Percentiles rank a stretch among this genome's conserved stretches.
These are phyloP conservation scores for Chrysanthemum seticuspe DNA, from an alignment of 129 eudicot species.

Conservation along the genomic window DNA sequence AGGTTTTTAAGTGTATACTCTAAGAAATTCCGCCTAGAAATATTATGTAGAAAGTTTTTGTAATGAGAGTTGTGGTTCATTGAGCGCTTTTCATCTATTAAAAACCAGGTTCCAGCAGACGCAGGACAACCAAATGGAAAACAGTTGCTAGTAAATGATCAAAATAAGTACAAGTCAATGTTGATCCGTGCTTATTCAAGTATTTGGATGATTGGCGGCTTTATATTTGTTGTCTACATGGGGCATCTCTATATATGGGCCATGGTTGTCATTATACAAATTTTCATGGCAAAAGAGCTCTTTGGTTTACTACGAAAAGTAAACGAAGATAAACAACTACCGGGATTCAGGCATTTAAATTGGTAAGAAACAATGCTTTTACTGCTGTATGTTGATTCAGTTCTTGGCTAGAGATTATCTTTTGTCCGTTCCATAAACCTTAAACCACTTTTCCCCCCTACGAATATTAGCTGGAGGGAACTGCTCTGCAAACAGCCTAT, in stretches of 20 bases:
- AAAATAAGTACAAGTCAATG: constrained; percentile 85
- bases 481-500: no score
- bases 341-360: constrained; percentile 85
- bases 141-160: constrained; percentile 67
- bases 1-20: no score
- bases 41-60: no score
- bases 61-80: background rate
- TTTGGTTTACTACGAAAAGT: constrained; percentile 70
- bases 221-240: constrained; percentile 85
- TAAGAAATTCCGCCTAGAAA: no score
- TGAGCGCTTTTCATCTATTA: background rate
- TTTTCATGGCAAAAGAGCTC: constrained; percentile 87
- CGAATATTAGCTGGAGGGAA: no score
- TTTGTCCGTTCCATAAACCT: no score
- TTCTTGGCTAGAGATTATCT: background rate
- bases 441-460: no score
- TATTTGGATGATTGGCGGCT: constrained; percentile 98
- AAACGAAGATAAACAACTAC: constrained; percentile 80
- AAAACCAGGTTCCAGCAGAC: constrained; percentile 56
- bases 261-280: constrained; percentile 83
- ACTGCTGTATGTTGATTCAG: background rate
- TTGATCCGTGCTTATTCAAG: constrained; percentile 71
- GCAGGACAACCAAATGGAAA: constrained; percentile 57
- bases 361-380: constrained; percentile 50
- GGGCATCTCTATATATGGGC: constrained; percentile 99